Evolutionary conservation across 371 early-diverging fungal species (phyloP), one percentile per base, ranked within the genome.

Genomic region (Zychaea mexicana): DNA sequence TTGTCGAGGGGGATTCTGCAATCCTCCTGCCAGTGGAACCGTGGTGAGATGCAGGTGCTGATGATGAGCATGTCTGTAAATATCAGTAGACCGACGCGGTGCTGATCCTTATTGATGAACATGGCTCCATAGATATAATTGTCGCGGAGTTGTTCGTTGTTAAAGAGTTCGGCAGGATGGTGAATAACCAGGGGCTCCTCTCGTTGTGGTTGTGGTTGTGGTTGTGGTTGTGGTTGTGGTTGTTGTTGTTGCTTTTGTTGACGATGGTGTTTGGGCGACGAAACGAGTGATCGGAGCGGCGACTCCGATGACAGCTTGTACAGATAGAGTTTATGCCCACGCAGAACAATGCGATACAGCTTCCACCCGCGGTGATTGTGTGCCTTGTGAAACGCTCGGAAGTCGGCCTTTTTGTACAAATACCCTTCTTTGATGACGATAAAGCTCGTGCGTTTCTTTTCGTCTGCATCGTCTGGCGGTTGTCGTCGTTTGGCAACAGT

Each of bases 311-410:
- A 82, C n/a, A 90, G 81, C 66, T 90, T 91, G 71, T 90, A 93
- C 54, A 92, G 87, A 62, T 90, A 92, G 3, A 93, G 70, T 67
- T 93, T 93, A 59, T 91, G 90, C n/a, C 92, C 93, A 71, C 88
- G 84, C 19, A 93, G 68, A 8, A 85, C 78, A 3, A 92, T 92
- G 21, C 83, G 83, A 69, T 93, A 93, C 4, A 90, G 82, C 72
- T 90, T 91, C 93, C 93, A 93, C 26, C 92, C 87, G 53, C 90
- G 86, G n/a, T 88, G 88, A 32, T 77, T 72, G 26, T 70, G 70
- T 38, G 78, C 69, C 30, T 74, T 75, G 65, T 83, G 80, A 45
- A 84, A 84, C 13, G 84, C 75, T 46, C 79, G 76, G 36, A 83
- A 75, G 64, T 90, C 88, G 24, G 85, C 81, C 67, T 87, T 88